A percentile compares a stretch with the other conserved stretches of the same genome.
These are phyloP conservation scores for Maudiozyma humilis DNA, from an alignment of 1,139 yeast species.

Conservation along the genomic window DNA sequence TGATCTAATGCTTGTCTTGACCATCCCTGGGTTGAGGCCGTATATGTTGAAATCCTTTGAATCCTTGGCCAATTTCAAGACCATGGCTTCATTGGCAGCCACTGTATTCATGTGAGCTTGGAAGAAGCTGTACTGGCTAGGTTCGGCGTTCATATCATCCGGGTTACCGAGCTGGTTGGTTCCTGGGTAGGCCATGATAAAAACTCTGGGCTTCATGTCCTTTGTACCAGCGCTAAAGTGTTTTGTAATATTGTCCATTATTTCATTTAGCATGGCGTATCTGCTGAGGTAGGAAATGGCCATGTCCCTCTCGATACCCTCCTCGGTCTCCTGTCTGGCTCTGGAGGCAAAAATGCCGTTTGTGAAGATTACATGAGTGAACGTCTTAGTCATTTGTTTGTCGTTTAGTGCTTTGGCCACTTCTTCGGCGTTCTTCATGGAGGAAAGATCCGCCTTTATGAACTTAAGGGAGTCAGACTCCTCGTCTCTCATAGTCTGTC, in stretches of 20 bases:
- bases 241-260: constrained; percentile 20
- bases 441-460: constrained; percentile 31
- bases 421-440: constrained; percentile 22
- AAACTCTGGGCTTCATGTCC: constrained; percentile 28
- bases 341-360: constrained; percentile 33
- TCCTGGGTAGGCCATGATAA: constrained; percentile 36
- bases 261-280: constrained; percentile 23
- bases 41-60: constrained; percentile 21
- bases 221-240: neutral
- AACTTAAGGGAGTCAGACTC: constrained; percentile 26
- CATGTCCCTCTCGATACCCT: constrained; percentile 34
- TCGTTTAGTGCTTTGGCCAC: constrained; percentile 26
- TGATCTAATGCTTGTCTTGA: constrained; percentile 31
- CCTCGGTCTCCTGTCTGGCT: constrained; percentile 30
- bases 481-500: constrained; percentile 32
- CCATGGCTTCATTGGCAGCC: constrained; percentile 35
- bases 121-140: constrained; percentile 23
- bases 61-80: constrained; percentile 18
- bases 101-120: constrained; percentile 34
- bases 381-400: constrained; percentile 6
- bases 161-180: constrained; percentile 27
- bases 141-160: constrained; percentile 32
- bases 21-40: constrained; percentile 36
- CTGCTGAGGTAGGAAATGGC: constrained; percentile 35
- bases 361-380: constrained; percentile 31